Percentiles rank a stretch among this genome's conserved stretches.
Evolutionary conservation across 345 rosid genomes (phyloP).

Genomic region (Kernera saxatilis): DNA sequence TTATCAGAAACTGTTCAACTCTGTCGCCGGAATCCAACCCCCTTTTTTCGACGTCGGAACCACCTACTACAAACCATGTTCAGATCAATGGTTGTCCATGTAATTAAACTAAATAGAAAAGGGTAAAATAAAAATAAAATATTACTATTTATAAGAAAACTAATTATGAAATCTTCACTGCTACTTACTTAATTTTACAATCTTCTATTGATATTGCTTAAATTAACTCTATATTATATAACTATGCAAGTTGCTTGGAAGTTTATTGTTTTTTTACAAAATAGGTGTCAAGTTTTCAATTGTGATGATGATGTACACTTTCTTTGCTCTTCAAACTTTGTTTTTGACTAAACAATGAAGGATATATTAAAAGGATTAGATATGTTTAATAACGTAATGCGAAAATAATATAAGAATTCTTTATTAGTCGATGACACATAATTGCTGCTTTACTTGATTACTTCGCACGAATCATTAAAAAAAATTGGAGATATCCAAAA

Average conservation of each 20-base stretch:
- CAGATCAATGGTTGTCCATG: too few relatives aligned
- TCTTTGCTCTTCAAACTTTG: not conserved
- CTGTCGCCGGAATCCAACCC: too few relatives aligned
- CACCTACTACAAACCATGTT: too few relatives aligned
- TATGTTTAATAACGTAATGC: not conserved
- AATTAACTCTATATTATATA: too few relatives aligned
- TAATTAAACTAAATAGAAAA: too few relatives aligned
- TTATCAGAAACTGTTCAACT: too few relatives aligned
- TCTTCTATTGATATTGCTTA: too few relatives aligned
- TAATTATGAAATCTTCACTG: too few relatives aligned
- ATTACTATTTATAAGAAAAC: too few relatives aligned
- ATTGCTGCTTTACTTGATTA: not conserved
- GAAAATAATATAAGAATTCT: not conserved
- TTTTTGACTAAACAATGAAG: not conserved
- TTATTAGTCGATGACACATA: not conserved
- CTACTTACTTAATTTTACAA: too few relatives aligned
- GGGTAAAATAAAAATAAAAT: too few relatives aligned
- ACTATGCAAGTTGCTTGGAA: not conserved
- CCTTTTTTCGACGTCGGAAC: too few relatives aligned
- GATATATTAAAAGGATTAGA: not conserved
- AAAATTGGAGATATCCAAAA: not conserved
- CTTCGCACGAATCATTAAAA: not conserved
- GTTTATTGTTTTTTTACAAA: not conserved
- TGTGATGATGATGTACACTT: not conserved
- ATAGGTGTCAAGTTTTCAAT: slow-evolving; percentile 12